phyloP scores from a whole-genome alignment of 2,329 filamentous ascomycete genomes.

The Pseudopyricularia javanii region DNA sequence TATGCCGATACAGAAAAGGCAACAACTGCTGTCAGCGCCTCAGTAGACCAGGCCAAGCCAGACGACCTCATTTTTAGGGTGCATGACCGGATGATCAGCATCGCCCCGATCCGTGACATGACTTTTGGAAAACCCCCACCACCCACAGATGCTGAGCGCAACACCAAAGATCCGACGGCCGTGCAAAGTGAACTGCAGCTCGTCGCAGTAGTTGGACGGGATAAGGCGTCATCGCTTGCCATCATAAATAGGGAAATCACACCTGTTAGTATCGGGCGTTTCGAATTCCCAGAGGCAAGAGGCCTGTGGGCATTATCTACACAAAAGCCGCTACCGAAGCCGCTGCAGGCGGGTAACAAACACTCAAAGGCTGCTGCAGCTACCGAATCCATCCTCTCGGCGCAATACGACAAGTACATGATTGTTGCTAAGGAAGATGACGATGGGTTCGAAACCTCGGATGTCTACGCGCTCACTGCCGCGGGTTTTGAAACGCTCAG shows the following conservation, averaged over 20 bases:
- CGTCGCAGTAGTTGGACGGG: constrained; percentile 49
- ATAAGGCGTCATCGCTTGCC: constrained; percentile 57
- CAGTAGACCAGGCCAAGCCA: constrained; percentile 30
- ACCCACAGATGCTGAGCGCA: constrained; percentile 29
- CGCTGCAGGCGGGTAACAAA: constrained; percentile 34
- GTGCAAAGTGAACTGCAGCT: constrained; percentile 47
- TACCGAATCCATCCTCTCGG: constrained; percentile 44
- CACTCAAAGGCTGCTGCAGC: constrained; percentile 17
- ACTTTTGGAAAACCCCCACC: constrained; percentile 49
- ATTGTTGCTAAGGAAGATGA: constrained; percentile 64
- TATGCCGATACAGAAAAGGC: constrained; percentile 44
- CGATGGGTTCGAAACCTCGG: constrained; percentile 62
- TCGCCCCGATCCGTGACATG: constrained; percentile 69
- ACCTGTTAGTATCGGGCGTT: constrained; percentile 56
- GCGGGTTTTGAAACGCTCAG: constrained; percentile 63
- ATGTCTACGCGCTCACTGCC: constrained; percentile 64
- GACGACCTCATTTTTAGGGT: constrained; percentile 62
- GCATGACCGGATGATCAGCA: constrained; percentile 64
- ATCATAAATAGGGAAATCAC: constrained; percentile 69
- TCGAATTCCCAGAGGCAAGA: constrained; percentile 60
- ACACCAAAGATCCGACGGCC: constrained; percentile 22
- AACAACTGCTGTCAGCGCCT: constrained; percentile 18
- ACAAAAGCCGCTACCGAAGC: constrained; percentile 53
- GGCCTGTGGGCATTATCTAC: constrained; percentile 73
- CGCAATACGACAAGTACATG: constrained; percentile 66